Base-by-base conservation (phyloP, 163 green algal species). In the Chlamydomonas reinhardtii region DNA sequence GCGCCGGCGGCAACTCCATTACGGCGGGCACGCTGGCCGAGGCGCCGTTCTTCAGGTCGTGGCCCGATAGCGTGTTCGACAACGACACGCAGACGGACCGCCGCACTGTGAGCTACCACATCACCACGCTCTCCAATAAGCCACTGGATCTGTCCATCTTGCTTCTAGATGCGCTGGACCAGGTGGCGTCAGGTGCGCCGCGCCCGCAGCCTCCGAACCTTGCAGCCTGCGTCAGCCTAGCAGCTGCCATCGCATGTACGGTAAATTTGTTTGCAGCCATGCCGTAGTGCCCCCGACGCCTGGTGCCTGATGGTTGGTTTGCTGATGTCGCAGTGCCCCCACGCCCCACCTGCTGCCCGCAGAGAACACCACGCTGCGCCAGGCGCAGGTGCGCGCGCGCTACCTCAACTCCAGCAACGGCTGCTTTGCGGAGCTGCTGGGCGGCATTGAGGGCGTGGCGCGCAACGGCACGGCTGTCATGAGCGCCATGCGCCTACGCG, bases 151-250 rank as follows among this genome's bases (percentile, higher is more conserved):
- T 87, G 35, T 29, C 56, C 19, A 69, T 87, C 22, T 19, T 39
- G 29, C 59, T 87, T 35, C 59, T 87, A 5, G 81, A 87, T 20
- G 81, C 81, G 29, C 37, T 87, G 56, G 81, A 87, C 35, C 81
- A 87, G 69, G 61, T 77, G 12, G 77, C 77, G 27, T 59, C 77
- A 84, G 77, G 77, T 76, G 29, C 17, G 66, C 4, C n/a, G n/a
- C n/a, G n/a, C n/a, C n/a, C n/a, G n/a, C n/a, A n/a, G n/a, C n/a
- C n/a, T n/a, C n/a, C n/a, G n/a, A n/a, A n/a, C n/a, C n/a, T n/a
- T n/a, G n/a, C n/a, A n/a, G n/a, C n/a, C n/a, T n/a, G n/a, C n/a
- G n/a, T n/a, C n/a, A n/a, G n/a, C n/a, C n/a, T n/a, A n/a, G n/a
- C n/a, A n/a, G n/a, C n/a, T n/a, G n/a, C n/a, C n/a, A n/a, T n/a